Evolutionary conservation across 2,329 filamentous ascomycete genomes (phyloP).

Genomic region (Penicillium sp.): DNA sequence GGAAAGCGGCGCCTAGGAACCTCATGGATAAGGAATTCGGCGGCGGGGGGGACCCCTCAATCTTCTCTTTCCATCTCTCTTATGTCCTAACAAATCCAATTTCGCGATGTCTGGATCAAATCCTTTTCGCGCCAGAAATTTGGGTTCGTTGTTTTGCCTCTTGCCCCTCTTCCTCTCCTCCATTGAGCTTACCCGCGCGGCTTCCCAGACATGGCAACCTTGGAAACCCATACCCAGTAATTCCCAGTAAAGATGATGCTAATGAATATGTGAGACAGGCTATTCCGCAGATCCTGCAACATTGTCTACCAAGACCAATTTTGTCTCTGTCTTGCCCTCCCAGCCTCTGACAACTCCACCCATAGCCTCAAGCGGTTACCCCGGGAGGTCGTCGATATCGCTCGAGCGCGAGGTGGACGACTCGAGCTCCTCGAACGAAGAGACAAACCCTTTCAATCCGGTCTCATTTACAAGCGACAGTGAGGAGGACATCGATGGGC

Average conservation of each 20-base stretch:
- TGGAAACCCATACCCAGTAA: background rate
- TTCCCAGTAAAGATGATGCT: constrained; percentile 4
- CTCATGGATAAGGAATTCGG: constrained; percentile 23
- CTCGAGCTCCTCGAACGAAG: constrained; percentile 36
- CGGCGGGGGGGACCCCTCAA: constrained; percentile 22
- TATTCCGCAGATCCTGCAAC: constrained; percentile 10
- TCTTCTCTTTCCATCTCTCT: constrained; percentile 19
- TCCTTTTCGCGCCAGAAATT: constrained; percentile 50
- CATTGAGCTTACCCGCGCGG: constrained; percentile 21
- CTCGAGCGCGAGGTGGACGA: constrained; percentile 28
- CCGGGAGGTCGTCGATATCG: constrained; percentile 23
- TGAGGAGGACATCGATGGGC: constrained; percentile 17
- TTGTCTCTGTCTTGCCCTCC: background rate
- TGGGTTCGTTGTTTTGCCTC: constrained; percentile 25
- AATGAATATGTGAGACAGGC: constrained; percentile 10
- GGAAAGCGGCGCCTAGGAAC: constrained; percentile 24
- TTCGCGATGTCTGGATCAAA: constrained; percentile 50
- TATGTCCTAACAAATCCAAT: constrained; percentile 11
- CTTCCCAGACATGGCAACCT: background rate
- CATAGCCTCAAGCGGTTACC: constrained; percentile 19
- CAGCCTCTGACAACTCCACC: constrained; percentile 19
- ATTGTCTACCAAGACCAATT: background rate
- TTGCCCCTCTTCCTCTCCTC: constrained; percentile 7
- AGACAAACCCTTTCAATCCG: constrained; percentile 43
- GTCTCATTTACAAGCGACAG: constrained; percentile 29